Evolutionary conservation across 2,329 filamentous ascomycete genomes (phyloP), one percentile per base, ranked within the genome.

Genomic region (Exophiala mesophila): DNA sequence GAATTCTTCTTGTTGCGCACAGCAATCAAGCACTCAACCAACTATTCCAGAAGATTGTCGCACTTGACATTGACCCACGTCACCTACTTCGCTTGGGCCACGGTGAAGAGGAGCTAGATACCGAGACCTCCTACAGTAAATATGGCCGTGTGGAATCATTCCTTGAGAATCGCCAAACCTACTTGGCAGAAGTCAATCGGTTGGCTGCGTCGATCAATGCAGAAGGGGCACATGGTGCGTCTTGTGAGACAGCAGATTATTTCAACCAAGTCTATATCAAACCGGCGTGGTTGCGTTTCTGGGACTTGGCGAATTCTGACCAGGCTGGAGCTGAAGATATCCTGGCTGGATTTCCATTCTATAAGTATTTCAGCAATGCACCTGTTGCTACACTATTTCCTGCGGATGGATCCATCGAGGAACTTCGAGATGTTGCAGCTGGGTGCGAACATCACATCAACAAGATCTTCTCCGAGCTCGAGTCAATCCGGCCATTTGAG

Each of bases 11-110:
- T 29, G 80, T 98, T 51, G 92, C 92, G 3, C 92, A 98, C 63
- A 97, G 90, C 65, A 98, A 98, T 60, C 94, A 98, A 63, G 94
- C 92, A 2, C 72, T 98, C 7, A 98, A 98, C 59, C 92, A 98
- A 62, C 74, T 98, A 1, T 98, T 98, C 68, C 86, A 94, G 57
- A 98, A 98, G 69, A 98, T 98, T 49, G 83, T 90, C n/a, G 85
- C 85, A 4, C 73, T 98, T 19, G 88, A 97, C 57, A 97, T 98
- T 54, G 94, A 98, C 58, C 85, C 94, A 65, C 82, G 92, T 28
- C 92, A 98, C 70, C 74, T 98, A 45, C 73, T 98, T 39, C 83
- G 92, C 46, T 74, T 98, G 24, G 92, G 92, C 24, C 92, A 95
- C 62, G 92, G 92, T 29, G 94, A 98, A 63, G 92, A 96, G 59